Evolutionary conservation across 768 basidiomycete genomes (phyloP).

Genomic region (Podaxis rugospora): DNA sequence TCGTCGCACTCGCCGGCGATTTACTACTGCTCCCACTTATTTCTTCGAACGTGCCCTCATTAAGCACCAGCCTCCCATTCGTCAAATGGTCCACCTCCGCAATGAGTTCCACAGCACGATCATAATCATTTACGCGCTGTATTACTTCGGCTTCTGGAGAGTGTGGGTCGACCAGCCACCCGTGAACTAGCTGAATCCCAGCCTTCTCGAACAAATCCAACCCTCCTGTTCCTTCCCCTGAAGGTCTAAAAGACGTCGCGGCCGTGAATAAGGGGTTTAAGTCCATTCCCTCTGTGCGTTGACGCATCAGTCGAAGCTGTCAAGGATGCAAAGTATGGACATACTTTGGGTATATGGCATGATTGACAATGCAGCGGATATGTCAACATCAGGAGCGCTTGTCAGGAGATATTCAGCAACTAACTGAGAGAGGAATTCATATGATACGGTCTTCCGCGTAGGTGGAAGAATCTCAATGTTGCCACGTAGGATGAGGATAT

Average conservation of each 20-base stretch:
- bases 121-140: conserved; percentile 58
- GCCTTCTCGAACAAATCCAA: conserved; percentile 83
- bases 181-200: conserved; percentile 79
- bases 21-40: conserved; percentile 15
- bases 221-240: conserved; percentile 59
- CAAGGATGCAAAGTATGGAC: conserved; percentile 20
- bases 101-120: conserved; percentile 67
- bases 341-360: conserved; percentile 76
- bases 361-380: conserved; percentile 68
- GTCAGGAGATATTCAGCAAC: conserved; percentile 78
- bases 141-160: conserved; percentile 56
- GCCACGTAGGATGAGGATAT: conserved; percentile 84
- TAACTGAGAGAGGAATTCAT: conserved; percentile 79
- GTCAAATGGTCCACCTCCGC: conserved; percentile 78
- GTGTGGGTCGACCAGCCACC: conserved; percentile 79
- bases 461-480: conserved; percentile 69
- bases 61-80: conserved; percentile 52
- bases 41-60: conserved; percentile 21
- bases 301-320: background rate
- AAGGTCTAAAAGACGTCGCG: conserved; percentile 62
- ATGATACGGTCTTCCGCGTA: conserved; percentile 68
- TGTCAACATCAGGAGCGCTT: conserved; percentile 53
- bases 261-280: conserved; percentile 82
- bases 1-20: conserved; percentile 19
- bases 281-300: conserved; percentile 72